Base-by-base conservation (phyloP, 768 basidiomycete genomes). In the Tricholoma sp. region DNA sequence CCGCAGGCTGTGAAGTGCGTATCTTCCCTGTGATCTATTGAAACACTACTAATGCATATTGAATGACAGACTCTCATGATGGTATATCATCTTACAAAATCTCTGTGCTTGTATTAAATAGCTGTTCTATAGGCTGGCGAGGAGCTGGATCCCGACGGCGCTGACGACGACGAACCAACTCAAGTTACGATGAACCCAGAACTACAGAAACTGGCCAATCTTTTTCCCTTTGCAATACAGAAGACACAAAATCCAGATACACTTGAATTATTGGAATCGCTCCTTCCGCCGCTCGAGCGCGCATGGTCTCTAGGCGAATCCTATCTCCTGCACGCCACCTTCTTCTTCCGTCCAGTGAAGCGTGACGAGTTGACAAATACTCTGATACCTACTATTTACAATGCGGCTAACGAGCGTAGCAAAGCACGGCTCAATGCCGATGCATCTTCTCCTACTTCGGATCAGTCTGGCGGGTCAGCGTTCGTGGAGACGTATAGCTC, bases 1-100 rank as follows among this genome's bases (percentile, higher is more conserved):
- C 82, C 8, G 85, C 82, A 36, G 84, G 84, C 2, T 79, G 82
- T n/a, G 84, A 86, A 73, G 78, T 80, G 50, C 44, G 68, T 60
- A 51, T 5, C 31, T 48, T 1, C 2, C 4, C 15, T 8, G 8
- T 31, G 15, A 15, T 48, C 29, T 48, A 11, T 48, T 15, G 10
- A 31, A 5, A 6, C 7, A 15, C n/a, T 2, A 15, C 15, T 48
- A 15, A 31, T 13, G 12, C 6, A 9, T n/a, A 15, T 48, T 2
- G n/a, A 31, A n/a, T 29, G 4, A 6, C 49, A 78, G 77, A 76
- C 74, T 1, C 66, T 79, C 0, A 79, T 78, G 70, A 69, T 75
- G 65, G 74, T 72, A 59, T 54, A 63, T 56, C 6, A 32, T 12
- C 24, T 7, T 31, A 36, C n/a, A 13, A 6, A 9, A n/a, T 42